Evolutionary conservation across 2,329 filamentous ascomycete species (phyloP).

Genomic region (Ceratocystis colombiana): DNA sequence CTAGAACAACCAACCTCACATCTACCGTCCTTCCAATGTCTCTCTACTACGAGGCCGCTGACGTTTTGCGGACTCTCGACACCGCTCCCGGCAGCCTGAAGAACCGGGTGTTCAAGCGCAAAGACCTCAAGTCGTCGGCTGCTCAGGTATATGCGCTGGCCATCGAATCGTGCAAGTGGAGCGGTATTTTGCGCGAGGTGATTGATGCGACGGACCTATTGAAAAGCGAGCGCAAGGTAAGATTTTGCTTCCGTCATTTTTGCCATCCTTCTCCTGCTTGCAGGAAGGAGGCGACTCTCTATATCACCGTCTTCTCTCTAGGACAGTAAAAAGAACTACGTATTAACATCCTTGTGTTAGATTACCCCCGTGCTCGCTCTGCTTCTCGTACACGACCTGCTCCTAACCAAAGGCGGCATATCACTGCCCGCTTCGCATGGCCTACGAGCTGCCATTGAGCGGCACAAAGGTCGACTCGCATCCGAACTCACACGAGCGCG

Average conservation of each 20-base stretch:
- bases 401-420: constrained; percentile 72
- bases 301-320: no score
- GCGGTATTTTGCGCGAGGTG: constrained; percentile 73
- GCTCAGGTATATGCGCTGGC: constrained; percentile 81
- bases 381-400: constrained; percentile 74
- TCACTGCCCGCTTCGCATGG: constrained; percentile 71
- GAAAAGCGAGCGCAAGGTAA: constrained; percentile 72
- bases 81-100: constrained; percentile 77
- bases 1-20: neutral
- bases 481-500: constrained; percentile 76
- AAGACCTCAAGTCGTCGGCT: constrained; percentile 63
- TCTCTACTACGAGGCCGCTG: constrained; percentile 84
- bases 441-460: constrained; percentile 61
- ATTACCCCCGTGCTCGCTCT: constrained; percentile 70
- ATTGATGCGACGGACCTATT: constrained; percentile 71
- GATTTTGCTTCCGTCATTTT: constrained; percentile 24
- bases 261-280: neutral
- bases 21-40: constrained; percentile 54
- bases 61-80: constrained; percentile 49
- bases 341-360: constrained; percentile 37
- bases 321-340: neutral
- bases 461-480: constrained; percentile 68
- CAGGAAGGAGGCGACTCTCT: no score
- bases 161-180: constrained; percentile 85
- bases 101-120: constrained; percentile 68